Evolutionary conservation across 768 basidiomycete genomes (phyloP), one percentile per base, ranked within the genome.

Genomic region (Plicaturopsis crispa): DNA sequence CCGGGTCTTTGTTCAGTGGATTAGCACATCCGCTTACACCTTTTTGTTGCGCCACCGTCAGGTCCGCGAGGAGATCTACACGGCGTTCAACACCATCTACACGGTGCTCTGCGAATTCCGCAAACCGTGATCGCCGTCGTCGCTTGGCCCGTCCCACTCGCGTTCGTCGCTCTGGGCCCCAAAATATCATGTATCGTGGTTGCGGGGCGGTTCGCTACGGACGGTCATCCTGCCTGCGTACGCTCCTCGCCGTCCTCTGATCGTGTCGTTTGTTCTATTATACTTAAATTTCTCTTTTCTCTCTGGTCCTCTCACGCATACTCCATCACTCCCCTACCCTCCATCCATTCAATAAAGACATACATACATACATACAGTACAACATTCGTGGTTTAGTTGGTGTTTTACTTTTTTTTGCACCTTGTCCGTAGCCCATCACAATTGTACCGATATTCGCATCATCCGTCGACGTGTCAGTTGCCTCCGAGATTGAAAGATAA

Each of bases 21-120:
- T 63, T 71, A 65, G 47, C 54, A 55, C 51, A 52, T 65, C 60
- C 61, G 66, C 70, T 73, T 59, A 80, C 66, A 51, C 57, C 52
- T 35, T 46, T 57, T 61, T 59, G 49, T 56, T 56, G 45, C 54
- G 55, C 43, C 54, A 47, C 48, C n/a, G n/a, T 54, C 61, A 94
- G 91, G 85, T 97, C 65, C 76, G 96, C 65, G 93, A 97, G 68
- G 94, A 99, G 74, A 98, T 98, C 48, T 98, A 99, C 59, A 91
- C 89, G 24, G 96, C 96, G 17, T 99, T 99, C 82, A 97, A 97
- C 68, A 90, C 90, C 42, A 99, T 99, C 42, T 99, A 99, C 63
- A 94, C 94, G 43, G 94, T 98, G 69, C 62, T 99, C 48, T 87
- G 84, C 72, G 91, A 93, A 57, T 93, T 89, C 73, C 76, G 86